Evolutionary conservation across 805 yeast species (phyloP), one percentile per base, ranked within the genome.

Genomic region (Metschnikowia chrysomelidarum): DNA sequence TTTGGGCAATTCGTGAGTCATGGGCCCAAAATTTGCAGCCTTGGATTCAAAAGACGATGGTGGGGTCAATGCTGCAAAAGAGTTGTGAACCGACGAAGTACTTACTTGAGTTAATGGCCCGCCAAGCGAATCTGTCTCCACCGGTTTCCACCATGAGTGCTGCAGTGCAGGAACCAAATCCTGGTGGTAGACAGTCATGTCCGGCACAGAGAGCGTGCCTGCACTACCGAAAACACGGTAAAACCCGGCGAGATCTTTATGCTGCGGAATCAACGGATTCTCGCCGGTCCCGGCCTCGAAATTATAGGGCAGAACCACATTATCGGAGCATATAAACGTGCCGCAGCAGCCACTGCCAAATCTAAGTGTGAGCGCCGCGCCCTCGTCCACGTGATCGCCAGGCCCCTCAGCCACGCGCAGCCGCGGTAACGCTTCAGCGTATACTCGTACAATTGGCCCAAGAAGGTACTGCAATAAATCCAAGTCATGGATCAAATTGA

Each of bases 271-370:
- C 14, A 60, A 61, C 2, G 72, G 71, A 41, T 67, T 67, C 43
- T 67, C 72, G 5, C 72, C 71, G 0, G 72, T 66, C 1, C 69
- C 69, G 4, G 56, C 50, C 47, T 66, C 72, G 32, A 67, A 67
- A 40, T 56, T 59, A 37, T 60, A 67, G 1, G 72, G 70, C 8
- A 68, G 62, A 2, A 59, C 53, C 19, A 64, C 64, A 34, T 64
- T 66, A 38, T 66, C 72, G 5, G 67, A 54, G 43, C 72, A 67
- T 25, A 67, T 45, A 39, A 67, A 67, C 2, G 71, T 64, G 3
- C 71, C 71, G 28, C 61, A 51, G 27, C 63, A 53, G 5, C 72
- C 72, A 36, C 49, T 58, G 14, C 56, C 54, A 45, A 67, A 67
- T 8, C 58, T 47, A 14, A 67, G 38, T 11, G 70, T 64, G 17